Conservation (phyloP, 306 rosid genomes). For the Medicago truncatula region MtrunA17r5.0-ANR NC_053048.1:55464001-55464500, state of each 20-base stretch:
- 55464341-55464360: slow-evolving; percentile 43
- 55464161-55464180: slow-evolving; percentile 36
- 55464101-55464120: slow-evolving; percentile 26
- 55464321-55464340: slow-evolving; percentile 37
- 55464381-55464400: slow-evolving; percentile 32
- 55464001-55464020: slow-evolving; percentile 23
- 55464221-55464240: slow-evolving; percentile 39
- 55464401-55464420: slow-evolving; percentile 43
- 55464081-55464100: slow-evolving; percentile 26
- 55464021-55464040: slow-evolving; percentile 35
- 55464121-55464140: slow-evolving; percentile 39
- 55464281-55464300: slow-evolving; percentile 36
- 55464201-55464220: slow-evolving; percentile 13
- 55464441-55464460: slow-evolving; percentile 38
- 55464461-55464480: slow-evolving; percentile 47
- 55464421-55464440: slow-evolving; percentile 33
- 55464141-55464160: slow-evolving; percentile 24
- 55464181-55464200: slow-evolving; percentile 24
- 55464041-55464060: slow-evolving; percentile 35
- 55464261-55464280: slow-evolving; percentile 33
- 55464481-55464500: slow-evolving; percentile 52
- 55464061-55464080: slow-evolving; percentile 36
- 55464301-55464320: slow-evolving; percentile 40
- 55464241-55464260: slow-evolving; percentile 37
- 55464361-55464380: slow-evolving; percentile 23